phyloP scores from a whole-genome alignment of 768 basidiomycete species.

The Suillus subaureus region DNA sequence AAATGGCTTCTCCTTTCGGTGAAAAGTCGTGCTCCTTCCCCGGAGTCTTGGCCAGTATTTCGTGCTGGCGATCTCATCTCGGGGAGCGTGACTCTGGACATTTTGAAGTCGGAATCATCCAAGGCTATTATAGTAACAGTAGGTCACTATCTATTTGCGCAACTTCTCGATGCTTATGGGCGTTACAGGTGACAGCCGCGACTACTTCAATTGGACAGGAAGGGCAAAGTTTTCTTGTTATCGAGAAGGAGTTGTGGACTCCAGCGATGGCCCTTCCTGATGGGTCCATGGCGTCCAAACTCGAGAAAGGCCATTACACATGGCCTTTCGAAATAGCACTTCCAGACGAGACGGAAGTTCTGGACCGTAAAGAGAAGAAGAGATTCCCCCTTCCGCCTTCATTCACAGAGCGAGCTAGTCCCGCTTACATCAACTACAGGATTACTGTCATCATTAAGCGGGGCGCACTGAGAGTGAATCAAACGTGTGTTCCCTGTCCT shows the following conservation, averaged over 20 bases:
- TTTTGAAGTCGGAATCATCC: constrained; percentile 49
- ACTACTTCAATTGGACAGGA: constrained; percentile 60
- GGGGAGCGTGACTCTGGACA: constrained; percentile 53
- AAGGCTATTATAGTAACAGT: constrained; percentile 49
- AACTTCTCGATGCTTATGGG: neutral
- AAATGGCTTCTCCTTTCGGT: constrained; percentile 53
- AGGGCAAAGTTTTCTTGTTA: constrained; percentile 47
- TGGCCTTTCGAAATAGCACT: constrained; percentile 53
- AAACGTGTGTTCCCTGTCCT: constrained; percentile 27
- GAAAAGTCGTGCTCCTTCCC: constrained; percentile 41
- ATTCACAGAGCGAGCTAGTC: constrained; percentile 57
- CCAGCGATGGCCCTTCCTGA: constrained; percentile 26
- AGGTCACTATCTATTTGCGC: neutral
- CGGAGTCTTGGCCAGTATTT: constrained; percentile 47
- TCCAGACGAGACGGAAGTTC: constrained; percentile 43
- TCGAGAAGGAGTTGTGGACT: constrained; percentile 46
- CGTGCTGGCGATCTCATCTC: constrained; percentile 49
- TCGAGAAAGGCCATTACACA: constrained; percentile 45
- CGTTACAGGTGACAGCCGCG: constrained; percentile 44
- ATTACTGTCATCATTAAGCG: constrained; percentile 52
- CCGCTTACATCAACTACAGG: constrained; percentile 59
- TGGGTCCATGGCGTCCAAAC: constrained; percentile 31
- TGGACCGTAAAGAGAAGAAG: constrained; percentile 39
- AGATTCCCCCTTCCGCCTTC: constrained; percentile 50
- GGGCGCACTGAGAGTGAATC: constrained; percentile 49